Conservation (phyloP, 176 grass and related monocot species). For the Hsuehochloa calcarea region DNA sequence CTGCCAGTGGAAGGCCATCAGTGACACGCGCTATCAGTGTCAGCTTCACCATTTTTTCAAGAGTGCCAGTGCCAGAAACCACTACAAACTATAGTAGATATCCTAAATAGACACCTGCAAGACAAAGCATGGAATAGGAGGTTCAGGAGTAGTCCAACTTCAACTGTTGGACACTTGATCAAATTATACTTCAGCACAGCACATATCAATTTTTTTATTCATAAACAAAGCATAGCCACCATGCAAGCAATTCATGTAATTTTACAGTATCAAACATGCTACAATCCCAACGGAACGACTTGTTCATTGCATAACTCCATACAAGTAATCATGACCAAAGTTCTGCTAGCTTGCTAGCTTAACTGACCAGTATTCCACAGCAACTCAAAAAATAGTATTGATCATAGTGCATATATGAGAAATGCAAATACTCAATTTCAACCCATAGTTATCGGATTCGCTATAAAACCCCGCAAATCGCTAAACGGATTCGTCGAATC, state of each 20-base stretch:
- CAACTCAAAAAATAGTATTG: background rate
- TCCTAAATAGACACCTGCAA: constrained; percentile 21
- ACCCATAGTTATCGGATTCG: no score
- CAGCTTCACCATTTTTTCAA: constrained; percentile 85
- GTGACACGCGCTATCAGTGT: constrained; percentile 97
- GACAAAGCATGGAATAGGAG: background rate
- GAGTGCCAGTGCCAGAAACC: constrained; percentile 26
- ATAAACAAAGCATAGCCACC: background rate
- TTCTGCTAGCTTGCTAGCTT: background rate
- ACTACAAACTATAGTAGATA: constrained; percentile 17
- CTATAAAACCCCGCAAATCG: no score
- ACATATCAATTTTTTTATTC: background rate
- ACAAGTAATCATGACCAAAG: background rate
- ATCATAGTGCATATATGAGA: background rate
- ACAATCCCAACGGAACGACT: background rate
- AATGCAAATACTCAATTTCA: background rate
- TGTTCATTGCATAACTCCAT: background rate
- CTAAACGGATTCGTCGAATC: no score
- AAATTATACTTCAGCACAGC: background rate
- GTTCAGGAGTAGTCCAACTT: background rate
- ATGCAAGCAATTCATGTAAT: background rate
- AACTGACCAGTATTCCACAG: background rate
- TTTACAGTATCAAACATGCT: background rate
- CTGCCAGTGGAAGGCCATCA: constrained; percentile 86
- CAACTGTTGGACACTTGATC: background rate